Evolutionary conservation across 2,329 filamentous ascomycete genomes (phyloP).

Genomic region (Neonectria faginata): DNA sequence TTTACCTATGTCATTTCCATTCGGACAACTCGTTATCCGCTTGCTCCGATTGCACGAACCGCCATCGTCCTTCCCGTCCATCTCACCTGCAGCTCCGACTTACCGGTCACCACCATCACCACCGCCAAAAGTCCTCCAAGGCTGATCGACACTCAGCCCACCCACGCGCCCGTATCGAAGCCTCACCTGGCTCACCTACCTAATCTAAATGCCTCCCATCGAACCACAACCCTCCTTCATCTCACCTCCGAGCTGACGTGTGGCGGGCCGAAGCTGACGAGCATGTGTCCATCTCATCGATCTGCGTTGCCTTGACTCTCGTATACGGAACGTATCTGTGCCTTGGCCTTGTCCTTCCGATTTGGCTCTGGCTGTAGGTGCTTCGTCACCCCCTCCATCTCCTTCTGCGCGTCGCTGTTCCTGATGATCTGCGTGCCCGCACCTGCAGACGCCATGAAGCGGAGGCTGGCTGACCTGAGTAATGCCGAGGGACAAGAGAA

Average conservation of each 20-base stretch:
- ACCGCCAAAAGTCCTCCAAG: background rate
- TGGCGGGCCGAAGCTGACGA: background rate
- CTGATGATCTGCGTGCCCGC: slow-evolving; percentile 35
- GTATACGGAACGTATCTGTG: background rate
- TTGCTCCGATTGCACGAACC: background rate
- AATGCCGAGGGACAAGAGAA: slow-evolving; percentile 38
- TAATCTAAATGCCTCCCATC: background rate
- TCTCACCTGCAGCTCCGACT: background rate
- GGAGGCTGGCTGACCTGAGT: background rate
- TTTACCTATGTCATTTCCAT: background rate
- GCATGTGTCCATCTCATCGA: background rate
- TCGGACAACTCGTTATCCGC: background rate
- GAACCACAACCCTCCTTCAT: background rate
- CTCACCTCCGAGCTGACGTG: background rate
- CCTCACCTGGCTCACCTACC: background rate
- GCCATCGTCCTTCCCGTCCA: background rate
- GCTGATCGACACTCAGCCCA: slow-evolving; percentile 5
- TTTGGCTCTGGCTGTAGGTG: slow-evolving; percentile 1
- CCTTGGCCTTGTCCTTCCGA: background rate
- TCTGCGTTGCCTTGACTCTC: background rate
- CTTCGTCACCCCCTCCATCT: slow-evolving; percentile 3
- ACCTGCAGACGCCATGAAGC: slow-evolving; percentile 37
- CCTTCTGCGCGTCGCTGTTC: slow-evolving; percentile 28
- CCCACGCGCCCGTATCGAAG: background rate
- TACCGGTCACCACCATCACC: background rate